A percentile compares a stretch with the other conserved stretches of the same genome.
Conservation (phyloP, 2,329 filamentous ascomycete species). For the Alternaria longipes region DNA sequence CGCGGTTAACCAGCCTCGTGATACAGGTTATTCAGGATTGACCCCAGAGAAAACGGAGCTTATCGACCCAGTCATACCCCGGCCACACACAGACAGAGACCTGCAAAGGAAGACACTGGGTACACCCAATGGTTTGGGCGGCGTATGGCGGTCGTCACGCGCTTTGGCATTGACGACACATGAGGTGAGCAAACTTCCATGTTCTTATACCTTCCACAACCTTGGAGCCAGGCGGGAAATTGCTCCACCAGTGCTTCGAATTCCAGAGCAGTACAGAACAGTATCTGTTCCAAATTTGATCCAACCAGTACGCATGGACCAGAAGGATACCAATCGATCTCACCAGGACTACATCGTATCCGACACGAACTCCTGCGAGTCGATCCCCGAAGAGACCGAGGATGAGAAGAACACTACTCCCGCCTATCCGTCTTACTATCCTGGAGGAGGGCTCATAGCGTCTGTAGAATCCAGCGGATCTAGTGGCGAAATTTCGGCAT, state of each 20-base stretch:
- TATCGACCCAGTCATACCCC: conserved; percentile 18
- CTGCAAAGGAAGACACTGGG: conserved; percentile 30
- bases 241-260: conserved; percentile 36
- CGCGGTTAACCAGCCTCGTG: conserved; percentile 22
- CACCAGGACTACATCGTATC: conserved; percentile 3
- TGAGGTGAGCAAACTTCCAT: conserved; percentile 48
- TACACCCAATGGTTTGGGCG: conserved; percentile 31
- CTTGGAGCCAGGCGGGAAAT: conserved; percentile 25
- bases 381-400: conserved; percentile 13
- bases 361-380: conserved; percentile 11
- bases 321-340: not conserved
- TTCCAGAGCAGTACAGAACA: conserved; percentile 33
- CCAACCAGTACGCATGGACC: conserved; percentile 4
- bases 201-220: conserved; percentile 41
- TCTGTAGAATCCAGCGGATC: conserved; percentile 1
- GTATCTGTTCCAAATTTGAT: conserved; percentile 26
- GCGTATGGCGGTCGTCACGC: conserved; percentile 34
- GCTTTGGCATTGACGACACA: conserved; percentile 30
- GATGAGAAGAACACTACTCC: not conserved
- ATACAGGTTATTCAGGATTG: conserved; percentile 28
- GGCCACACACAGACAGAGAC: conserved; percentile 27
- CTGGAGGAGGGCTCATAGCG: not conserved
- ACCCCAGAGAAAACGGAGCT: not conserved
- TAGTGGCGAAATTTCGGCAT: not conserved
- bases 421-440: not conserved